These are phyloP conservation scores for Exophiala xenobiotica DNA, from an alignment of 2,329 filamentous ascomycete genomes.

Conservation along the genomic window DNA sequence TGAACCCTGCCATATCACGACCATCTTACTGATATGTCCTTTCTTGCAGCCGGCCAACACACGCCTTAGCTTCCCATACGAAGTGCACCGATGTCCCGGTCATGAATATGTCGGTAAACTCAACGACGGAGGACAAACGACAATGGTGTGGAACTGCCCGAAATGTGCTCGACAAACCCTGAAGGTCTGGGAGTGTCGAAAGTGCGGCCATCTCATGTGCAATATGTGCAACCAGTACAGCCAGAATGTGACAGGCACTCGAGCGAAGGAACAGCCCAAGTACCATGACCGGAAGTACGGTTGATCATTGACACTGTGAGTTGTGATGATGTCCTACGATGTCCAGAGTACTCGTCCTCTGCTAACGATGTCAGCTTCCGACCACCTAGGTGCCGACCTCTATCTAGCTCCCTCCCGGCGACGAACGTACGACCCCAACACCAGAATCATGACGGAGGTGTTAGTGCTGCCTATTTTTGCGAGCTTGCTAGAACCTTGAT, in stretches of 20 bases:
- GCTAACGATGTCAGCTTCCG: neutral
- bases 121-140: neutral
- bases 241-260: constrained; percentile 3
- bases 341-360: neutral
- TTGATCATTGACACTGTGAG: neutral
- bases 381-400: no score
- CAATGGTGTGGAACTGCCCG: constrained; percentile 1
- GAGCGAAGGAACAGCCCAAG: constrained; percentile 5
- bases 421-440: no score
- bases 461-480: no score
- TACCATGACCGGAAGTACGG: neutral
- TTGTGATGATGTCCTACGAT: neutral
- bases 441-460: no score
- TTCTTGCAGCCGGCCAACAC: constrained; percentile 8
- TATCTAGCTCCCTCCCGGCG: no score
- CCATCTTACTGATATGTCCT: neutral
- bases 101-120: constrained; percentile 4
- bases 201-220: constrained; percentile 9
- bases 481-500: no score
- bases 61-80: constrained; percentile 1
- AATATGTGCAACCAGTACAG: constrained; percentile 7
- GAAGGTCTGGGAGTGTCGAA: constrained; percentile 4
- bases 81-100: neutral
- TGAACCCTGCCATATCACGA: neutral
- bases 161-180: constrained; percentile 1